Percentiles rank a stretch among this genome's conserved stretches.
Conservation (phyloP, 495 filamentous ascomycete genomes). For the Aspergillus leporis region DNA sequence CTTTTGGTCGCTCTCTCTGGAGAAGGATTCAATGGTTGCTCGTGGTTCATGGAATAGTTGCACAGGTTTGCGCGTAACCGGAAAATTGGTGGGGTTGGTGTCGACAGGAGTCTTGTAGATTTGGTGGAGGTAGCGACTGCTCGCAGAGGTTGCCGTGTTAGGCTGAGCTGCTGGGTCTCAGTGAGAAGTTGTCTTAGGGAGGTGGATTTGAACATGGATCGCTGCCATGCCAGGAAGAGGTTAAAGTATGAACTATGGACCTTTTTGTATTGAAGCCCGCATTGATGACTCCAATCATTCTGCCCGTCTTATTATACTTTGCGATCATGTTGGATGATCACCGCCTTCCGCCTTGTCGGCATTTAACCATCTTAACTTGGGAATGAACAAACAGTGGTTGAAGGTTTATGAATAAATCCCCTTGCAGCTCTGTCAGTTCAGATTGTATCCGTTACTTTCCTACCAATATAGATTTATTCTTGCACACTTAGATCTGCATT, state of each 20-base stretch:
- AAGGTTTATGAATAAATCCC: background rate
- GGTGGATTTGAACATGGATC: constrained; percentile 27
- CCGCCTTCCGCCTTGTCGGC: constrained; percentile 14
- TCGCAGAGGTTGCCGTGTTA: constrained; percentile 6
- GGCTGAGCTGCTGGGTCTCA: background rate
- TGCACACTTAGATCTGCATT: background rate
- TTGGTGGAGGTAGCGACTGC: background rate
- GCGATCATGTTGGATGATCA: constrained; percentile 5
- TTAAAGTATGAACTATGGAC: background rate
- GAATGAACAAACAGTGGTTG: background rate
- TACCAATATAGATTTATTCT: background rate
- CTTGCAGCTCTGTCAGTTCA: background rate
- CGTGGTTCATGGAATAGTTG: constrained; percentile 32
- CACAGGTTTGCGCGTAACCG: background rate
- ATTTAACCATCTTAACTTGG: background rate
- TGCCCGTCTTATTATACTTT: constrained; percentile 2
- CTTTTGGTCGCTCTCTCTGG: constrained; percentile 34
- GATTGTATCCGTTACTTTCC: background rate
- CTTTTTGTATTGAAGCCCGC: background rate
- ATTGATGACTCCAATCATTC: background rate
- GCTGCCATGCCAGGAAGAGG: constrained; percentile 10
- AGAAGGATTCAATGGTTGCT: constrained; percentile 21
- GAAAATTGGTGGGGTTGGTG: constrained; percentile 9
- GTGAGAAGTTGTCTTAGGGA: background rate
- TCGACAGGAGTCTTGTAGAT: background rate